Evolutionary conservation across 257 asterid species (phyloP).

Genomic region (Ilex aquifolium): DNA sequence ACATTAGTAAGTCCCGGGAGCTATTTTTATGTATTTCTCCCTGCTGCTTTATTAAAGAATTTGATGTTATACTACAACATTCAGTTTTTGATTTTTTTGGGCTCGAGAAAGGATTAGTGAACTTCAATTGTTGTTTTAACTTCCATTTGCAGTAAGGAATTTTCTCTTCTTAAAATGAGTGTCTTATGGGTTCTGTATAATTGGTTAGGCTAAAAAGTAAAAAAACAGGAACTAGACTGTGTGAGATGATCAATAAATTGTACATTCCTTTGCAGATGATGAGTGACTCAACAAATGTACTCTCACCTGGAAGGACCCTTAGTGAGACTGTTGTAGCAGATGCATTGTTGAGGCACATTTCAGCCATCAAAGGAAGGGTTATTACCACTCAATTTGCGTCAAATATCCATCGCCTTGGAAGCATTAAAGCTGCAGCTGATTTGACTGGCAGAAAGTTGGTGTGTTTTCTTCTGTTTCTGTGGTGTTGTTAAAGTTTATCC

Average conservation of each 20-base stretch:
- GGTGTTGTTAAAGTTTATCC: neutral
- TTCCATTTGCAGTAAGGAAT: no score
- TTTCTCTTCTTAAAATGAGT: no score
- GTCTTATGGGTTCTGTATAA: no score
- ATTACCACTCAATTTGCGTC: slow-evolving; percentile 97
- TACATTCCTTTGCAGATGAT: slow-evolving; percentile 66
- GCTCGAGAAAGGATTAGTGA: no score
- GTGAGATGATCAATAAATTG: neutral
- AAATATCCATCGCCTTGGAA: slow-evolving; percentile 96
- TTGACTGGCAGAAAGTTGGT: slow-evolving; percentile 96
- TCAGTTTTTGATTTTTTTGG: no score
- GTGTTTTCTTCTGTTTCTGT: slow-evolving; percentile 19
- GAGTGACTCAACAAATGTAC: slow-evolving; percentile 98
- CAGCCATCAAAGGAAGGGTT: slow-evolving; percentile 85
- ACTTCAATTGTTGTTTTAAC: no score
- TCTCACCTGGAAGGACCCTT: slow-evolving; percentile 94
- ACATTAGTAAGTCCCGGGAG: slow-evolving; percentile 64
- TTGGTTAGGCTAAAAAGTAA: no score
- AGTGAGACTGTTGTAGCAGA: slow-evolving; percentile 95
- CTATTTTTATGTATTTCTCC: neutral
- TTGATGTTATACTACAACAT: no score
- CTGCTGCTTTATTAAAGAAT: neutral
- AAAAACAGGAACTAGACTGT: no score
- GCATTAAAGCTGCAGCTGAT: slow-evolving; percentile 99
- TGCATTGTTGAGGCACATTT: slow-evolving; percentile 72